phyloP scores from a whole-genome alignment of 2,329 filamentous ascomycete genomes.

The Colletotrichum tropicale region DNA sequence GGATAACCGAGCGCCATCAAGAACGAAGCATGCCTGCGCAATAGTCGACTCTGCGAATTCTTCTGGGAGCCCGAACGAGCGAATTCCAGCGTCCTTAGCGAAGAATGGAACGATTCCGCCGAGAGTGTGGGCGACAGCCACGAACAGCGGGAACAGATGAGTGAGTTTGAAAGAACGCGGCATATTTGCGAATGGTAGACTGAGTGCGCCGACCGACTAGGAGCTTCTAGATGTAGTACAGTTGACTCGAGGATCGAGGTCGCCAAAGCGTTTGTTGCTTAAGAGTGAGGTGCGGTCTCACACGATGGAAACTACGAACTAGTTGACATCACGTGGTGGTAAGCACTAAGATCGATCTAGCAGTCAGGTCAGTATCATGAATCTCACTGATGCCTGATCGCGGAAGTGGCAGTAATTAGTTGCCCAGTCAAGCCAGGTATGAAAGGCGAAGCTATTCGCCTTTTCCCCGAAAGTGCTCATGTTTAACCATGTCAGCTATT shows the following conservation, averaged over 20 bases:
- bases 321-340: background rate
- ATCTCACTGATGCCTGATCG: background rate
- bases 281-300: accelerated
- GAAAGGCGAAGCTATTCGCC: too few species aligned
- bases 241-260: accelerated
- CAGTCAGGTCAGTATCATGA: background rate
- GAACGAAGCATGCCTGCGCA: background rate
- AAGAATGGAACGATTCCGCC: background rate
- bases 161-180: background rate
- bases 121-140: background rate
- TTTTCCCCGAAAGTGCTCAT: too few species aligned
- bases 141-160: background rate
- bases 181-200: too few species aligned
- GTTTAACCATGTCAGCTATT: background rate
- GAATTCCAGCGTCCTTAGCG: background rate
- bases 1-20: background rate
- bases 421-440: background rate
- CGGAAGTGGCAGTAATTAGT: background rate
- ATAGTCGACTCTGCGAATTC: background rate
- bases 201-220: too few species aligned
- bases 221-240: background rate
- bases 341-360: background rate
- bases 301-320: background rate
- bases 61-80: background rate
- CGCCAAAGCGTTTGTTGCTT: background rate